These are phyloP conservation scores for Hirsutella rhossiliensis DNA, from an alignment of 2,329 filamentous ascomycete species.

Conservation along the genomic window DNA sequence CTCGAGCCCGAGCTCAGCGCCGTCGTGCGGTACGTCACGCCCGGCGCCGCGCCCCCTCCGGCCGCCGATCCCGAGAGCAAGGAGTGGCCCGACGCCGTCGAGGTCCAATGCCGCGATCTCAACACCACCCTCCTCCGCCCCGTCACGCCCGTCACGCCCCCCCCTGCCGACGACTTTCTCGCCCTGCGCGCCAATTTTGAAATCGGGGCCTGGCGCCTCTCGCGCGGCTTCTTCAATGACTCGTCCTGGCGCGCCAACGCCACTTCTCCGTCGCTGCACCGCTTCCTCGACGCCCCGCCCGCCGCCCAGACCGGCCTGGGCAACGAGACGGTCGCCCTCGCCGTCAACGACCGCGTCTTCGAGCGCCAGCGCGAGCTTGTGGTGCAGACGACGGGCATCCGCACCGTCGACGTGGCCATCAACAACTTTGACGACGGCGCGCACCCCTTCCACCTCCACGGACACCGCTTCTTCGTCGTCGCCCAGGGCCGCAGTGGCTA, in stretches of 20 bases:
- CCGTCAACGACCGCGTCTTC: slow-evolving; percentile 18
- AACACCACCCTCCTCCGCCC: slow-evolving; percentile 34
- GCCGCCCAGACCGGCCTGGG: slow-evolving; percentile 4
- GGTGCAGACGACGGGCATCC: slow-evolving; percentile 36
- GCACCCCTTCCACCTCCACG: slow-evolving; percentile 43
- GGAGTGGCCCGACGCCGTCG: slow-evolving; percentile 36
- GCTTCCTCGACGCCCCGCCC: slow-evolving; percentile 16
- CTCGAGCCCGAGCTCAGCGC: slow-evolving; percentile 18
- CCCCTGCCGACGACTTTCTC: slow-evolving; percentile 26
- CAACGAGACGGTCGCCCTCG: slow-evolving; percentile 4
- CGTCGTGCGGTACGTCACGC: slow-evolving; percentile 17
- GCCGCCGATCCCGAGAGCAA: slow-evolving; percentile 21
- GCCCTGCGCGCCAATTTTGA: slow-evolving; percentile 40
- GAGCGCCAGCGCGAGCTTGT: slow-evolving; percentile 25
- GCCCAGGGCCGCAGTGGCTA: slow-evolving; percentile 20
- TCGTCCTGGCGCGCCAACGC: slow-evolving; percentile 32
- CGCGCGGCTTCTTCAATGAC: slow-evolving; percentile 41
- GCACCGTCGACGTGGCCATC: slow-evolving; percentile 44
- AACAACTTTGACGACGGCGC: slow-evolving; percentile 42
- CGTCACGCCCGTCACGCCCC: slow-evolving; percentile 20
- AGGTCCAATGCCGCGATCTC: slow-evolving; percentile 39
- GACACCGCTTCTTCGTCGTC: slow-evolving; percentile 41
- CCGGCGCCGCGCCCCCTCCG: fast-evolving
- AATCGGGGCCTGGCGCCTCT: slow-evolving; percentile 39
- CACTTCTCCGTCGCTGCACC: slow-evolving; percentile 22